Evolutionary conservation across 2,329 filamentous ascomycete species (phyloP), one percentile per base, ranked within the genome.

Genomic region (Colletotrichum sp.): DNA sequence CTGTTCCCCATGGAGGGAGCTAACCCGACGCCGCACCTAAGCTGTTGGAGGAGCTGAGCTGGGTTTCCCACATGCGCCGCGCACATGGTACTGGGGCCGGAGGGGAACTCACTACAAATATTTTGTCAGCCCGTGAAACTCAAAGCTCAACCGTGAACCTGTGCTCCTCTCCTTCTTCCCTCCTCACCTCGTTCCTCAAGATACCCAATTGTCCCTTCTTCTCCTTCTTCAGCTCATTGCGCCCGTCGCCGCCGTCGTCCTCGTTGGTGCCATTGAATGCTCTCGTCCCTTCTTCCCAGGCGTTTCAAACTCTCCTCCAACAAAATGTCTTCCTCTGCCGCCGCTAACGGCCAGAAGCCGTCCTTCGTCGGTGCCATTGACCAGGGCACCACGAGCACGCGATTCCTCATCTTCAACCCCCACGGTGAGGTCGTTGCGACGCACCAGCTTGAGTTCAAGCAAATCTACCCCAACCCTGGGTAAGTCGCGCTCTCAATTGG

Each of bases 391-490:
- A 96, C 94, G 70, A 94, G 92, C 82, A 93, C 94, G 28, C 89
- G 94, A 14, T 96, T 96, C 82, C 89, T 96, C 80, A 94, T 96
- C 81, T 96, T 96, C 84, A 92, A 95, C 84, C 89, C 90, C 77
- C 86, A 87, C 38, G 94, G 94, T 65, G 90, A 93, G 77, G 93
- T 94, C 24, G 89, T 95, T 71, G 92, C 93, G 62, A 90, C 91
- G 38, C 94, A 96, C 81, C 94, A 95, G 85, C 89, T 94, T 73
- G 94, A 96, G 82, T 95, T 96, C 81, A 90, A 88, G 78, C 94
- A 96, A 81, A 90, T 92, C 76, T 95, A 95, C 83, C 93, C 94
- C 55, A 89, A 94, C 73, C 91, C 94, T 79, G 94, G 94, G 93
- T 95, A 85, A 86, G 89, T 77, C 24, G 26, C 28, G 30, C n/a